phyloP scores from a whole-genome alignment of 257 asterid species.

The Plectranthus barbatus region DNA sequence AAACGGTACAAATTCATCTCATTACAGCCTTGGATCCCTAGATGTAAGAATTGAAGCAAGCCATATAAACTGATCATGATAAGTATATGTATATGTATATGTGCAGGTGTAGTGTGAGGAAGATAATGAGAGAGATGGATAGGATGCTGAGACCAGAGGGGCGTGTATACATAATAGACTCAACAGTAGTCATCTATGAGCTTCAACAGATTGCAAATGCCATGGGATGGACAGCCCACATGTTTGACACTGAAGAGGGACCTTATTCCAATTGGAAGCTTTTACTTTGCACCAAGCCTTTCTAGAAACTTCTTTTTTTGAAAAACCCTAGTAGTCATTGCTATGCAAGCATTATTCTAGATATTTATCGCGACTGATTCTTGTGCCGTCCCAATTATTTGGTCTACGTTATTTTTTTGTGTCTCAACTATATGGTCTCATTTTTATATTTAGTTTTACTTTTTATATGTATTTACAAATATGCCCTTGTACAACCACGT shows the following conservation, averaged over 20 bases:
- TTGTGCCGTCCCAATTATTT: no score
- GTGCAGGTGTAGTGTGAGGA: slow-evolving; percentile 42
- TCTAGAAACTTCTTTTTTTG: slow-evolving; percentile 5
- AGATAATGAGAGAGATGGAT: slow-evolving; percentile 62
- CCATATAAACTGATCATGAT: no score
- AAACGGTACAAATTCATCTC: slow-evolving; percentile 27
- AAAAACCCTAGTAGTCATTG: no score
- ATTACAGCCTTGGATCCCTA: background rate
- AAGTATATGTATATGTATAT: background rate
- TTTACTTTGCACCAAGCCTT: slow-evolving; percentile 38
- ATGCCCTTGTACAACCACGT: no score
- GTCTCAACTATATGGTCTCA: no score
- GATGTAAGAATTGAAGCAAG: background rate
- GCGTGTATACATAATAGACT: slow-evolving; percentile 46
- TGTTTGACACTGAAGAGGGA: slow-evolving; percentile 45
- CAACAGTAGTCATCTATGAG: slow-evolving; percentile 24
- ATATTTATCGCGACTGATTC: no score
- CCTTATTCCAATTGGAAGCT: slow-evolving; percentile 52
- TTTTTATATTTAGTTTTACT: no score
- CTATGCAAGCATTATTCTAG: no score
- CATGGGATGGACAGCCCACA: slow-evolving; percentile 42
- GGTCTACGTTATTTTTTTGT: no score
- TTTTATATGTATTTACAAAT: no score
- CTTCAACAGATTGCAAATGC: slow-evolving; percentile 38
- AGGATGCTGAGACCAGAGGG: slow-evolving; percentile 63